Evolutionary conservation across 768 basidiomycete species (phyloP).

Genomic region (Leccinum fibrillosum): DNA sequence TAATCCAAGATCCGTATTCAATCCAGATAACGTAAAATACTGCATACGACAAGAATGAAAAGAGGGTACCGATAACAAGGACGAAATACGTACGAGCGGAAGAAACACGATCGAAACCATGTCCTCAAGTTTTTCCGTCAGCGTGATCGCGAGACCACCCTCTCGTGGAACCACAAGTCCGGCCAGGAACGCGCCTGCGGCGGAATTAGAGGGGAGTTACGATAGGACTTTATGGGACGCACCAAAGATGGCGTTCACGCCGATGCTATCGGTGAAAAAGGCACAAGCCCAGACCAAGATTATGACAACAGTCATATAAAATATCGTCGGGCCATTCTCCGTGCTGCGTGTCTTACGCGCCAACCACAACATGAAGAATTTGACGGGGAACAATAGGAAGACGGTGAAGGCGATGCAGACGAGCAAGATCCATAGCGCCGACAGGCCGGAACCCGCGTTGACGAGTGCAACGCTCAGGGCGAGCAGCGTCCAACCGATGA

Average conservation of each 20-base stretch:
- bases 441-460: conserved; percentile 79
- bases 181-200: conserved; percentile 71
- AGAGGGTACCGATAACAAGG: not conserved
- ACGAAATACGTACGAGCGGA: conserved; percentile 54
- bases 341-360: conserved; percentile 75
- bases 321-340: conserved; percentile 79
- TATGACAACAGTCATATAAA: conserved; percentile 86
- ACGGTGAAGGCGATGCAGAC: conserved; percentile 77
- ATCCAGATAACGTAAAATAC: conserved; percentile 92
- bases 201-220: not conserved
- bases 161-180: conserved; percentile 84
- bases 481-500: conserved; percentile 84
- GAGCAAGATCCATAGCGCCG: conserved; percentile 83
- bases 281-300: conserved; percentile 80
- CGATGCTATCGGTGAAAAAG: conserved; percentile 92
- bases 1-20: conserved; percentile 84
- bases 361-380: conserved; percentile 61
- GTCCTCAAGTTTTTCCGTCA: conserved; percentile 98
- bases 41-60: conserved; percentile 24
- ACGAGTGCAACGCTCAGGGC: conserved; percentile 91
- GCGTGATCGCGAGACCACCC: conserved; percentile 76
- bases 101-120: conserved; percentile 88
- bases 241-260: conserved; percentile 91
- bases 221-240: not conserved
- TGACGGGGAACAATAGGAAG: conserved; percentile 68